Percentiles rank a stretch among this genome's conserved stretches.
phyloP scores from a whole-genome alignment of 768 basidiomycete species.

The Lenzites betulinus region DNA sequence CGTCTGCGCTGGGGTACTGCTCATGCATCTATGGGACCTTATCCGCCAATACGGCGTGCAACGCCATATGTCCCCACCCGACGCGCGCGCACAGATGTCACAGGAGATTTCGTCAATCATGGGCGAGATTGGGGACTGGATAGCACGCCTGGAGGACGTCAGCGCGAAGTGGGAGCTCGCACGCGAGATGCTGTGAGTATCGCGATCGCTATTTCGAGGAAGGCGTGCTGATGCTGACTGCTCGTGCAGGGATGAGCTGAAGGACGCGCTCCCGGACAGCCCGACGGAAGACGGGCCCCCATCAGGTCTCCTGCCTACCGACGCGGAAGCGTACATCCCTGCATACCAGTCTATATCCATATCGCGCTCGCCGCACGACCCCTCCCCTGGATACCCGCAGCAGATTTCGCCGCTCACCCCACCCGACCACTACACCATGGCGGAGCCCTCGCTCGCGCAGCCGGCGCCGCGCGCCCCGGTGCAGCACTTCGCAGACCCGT shows the following conservation, averaged over 20 bases:
- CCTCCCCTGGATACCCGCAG: not conserved
- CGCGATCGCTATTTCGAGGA: too few relatives aligned
- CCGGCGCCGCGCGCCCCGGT: not conserved
- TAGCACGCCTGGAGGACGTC: constrained; percentile 22
- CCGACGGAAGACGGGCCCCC: constrained; percentile 4
- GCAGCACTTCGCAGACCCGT: not conserved
- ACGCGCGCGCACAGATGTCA: constrained; percentile 11
- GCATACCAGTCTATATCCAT: not conserved
- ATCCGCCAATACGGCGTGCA: constrained; percentile 15
- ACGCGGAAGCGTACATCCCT: not conserved
- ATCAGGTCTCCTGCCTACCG: not conserved
- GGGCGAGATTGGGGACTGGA: constrained; percentile 17
- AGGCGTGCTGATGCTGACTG: not conserved
- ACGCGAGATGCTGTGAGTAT: constrained; percentile 23
- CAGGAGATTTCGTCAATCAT: constrained; percentile 13
- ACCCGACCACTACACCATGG: constrained; percentile 4
- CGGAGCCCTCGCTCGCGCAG: not conserved
- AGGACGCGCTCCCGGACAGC: constrained; percentile 20
- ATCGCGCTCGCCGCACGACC: not conserved
- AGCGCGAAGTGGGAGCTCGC: constrained; percentile 25
- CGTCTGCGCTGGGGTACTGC: constrained; percentile 51
- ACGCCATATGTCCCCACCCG: constrained; percentile 2
- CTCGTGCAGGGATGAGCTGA: constrained; percentile 18
- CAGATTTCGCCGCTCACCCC: constrained; percentile 12
- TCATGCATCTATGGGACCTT: constrained; percentile 61